These are phyloP conservation scores for Penicillium arizonense DNA, from an alignment of 495 filamentous ascomycete genomes.

Conservation along the genomic window DNA sequence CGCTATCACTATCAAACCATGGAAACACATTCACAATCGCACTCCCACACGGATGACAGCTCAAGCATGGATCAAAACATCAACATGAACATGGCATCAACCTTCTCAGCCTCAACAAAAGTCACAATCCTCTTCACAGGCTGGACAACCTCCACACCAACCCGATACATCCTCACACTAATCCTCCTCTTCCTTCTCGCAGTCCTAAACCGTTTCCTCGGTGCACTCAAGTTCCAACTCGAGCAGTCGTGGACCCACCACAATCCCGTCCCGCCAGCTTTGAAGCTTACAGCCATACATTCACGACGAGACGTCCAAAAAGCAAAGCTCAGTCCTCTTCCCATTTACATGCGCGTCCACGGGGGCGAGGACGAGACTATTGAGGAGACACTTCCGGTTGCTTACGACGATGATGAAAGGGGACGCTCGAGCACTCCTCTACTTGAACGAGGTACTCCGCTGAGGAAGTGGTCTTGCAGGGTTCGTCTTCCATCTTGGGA, in stretches of 20 bases:
- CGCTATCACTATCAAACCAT: too few species aligned
- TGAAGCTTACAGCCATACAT: background rate
- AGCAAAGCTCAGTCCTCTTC: conserved; percentile 14
- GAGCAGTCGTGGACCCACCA: background rate
- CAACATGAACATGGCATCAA: conserved; percentile 11
- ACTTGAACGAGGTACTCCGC: background rate
- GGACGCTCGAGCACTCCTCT: background rate
- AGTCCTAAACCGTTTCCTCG: conserved; percentile 22
- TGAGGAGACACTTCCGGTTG: background rate
- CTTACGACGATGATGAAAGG: background rate
- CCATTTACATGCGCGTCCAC: conserved; percentile 1
- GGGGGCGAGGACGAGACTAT: background rate
- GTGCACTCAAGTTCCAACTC: conserved; percentile 15
- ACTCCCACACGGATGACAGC: background rate
- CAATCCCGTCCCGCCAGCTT: background rate
- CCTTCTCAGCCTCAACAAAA: conserved; percentile 7
- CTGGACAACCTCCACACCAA: conserved; percentile 16
- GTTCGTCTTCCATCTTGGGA: background rate
- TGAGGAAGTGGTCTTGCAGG: background rate
- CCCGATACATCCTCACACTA: conserved; percentile 14
- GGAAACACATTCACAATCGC: background rate
- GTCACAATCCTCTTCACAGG: conserved; percentile 23
- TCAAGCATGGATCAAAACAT: background rate
- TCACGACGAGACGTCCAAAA: background rate
- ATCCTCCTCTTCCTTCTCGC: conserved; percentile 15